These are phyloP conservation scores for Xerocomellus amylosporus DNA, from an alignment of 768 basidiomycete genomes.

Conservation along the genomic window DNA sequence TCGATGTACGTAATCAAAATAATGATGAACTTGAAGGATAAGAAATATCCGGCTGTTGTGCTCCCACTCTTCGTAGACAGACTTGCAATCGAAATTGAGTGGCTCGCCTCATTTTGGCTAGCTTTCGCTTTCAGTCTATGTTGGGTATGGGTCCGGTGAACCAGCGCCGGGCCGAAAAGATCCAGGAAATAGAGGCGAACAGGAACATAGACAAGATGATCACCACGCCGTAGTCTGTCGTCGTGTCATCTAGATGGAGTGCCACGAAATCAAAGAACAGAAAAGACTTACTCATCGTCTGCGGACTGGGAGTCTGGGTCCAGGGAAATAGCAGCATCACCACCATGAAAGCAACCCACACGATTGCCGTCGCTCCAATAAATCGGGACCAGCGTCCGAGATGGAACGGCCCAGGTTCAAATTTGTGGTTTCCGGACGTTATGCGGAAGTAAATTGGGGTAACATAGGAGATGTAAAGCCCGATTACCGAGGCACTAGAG, in stretches of 20 bases:
- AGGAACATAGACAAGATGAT: slow-evolving; percentile 33
- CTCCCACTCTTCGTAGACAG: neutral
- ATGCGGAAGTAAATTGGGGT: slow-evolving; percentile 37
- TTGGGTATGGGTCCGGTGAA: slow-evolving; percentile 36
- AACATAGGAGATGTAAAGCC: slow-evolving; percentile 38
- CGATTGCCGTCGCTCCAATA: slow-evolving; percentile 30
- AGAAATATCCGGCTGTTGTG: neutral
- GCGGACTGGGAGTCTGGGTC: slow-evolving; percentile 15
- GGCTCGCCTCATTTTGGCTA: neutral
- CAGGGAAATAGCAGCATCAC: slow-evolving; percentile 36
- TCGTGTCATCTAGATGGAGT: neutral
- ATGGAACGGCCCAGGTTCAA: slow-evolving; percentile 36
- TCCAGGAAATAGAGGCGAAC: slow-evolving; percentile 32
- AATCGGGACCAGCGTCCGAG: slow-evolving; percentile 31
- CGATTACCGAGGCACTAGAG: slow-evolving; percentile 32
- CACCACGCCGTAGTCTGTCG: slow-evolving; percentile 24
- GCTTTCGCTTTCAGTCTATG: slow-evolving; percentile 10
- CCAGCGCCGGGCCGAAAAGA: slow-evolving; percentile 35
- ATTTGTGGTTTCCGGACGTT: slow-evolving; percentile 32
- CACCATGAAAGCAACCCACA: slow-evolving; percentile 35
- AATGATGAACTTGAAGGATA: neutral
- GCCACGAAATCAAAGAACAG: neutral
- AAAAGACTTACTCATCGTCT: slow-evolving; percentile 35
- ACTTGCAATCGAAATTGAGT: neutral
- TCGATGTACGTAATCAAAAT: slow-evolving; percentile 7